Base-by-base conservation (phyloP, 805 yeast genomes). In the Barnettozyma californica region DNA sequence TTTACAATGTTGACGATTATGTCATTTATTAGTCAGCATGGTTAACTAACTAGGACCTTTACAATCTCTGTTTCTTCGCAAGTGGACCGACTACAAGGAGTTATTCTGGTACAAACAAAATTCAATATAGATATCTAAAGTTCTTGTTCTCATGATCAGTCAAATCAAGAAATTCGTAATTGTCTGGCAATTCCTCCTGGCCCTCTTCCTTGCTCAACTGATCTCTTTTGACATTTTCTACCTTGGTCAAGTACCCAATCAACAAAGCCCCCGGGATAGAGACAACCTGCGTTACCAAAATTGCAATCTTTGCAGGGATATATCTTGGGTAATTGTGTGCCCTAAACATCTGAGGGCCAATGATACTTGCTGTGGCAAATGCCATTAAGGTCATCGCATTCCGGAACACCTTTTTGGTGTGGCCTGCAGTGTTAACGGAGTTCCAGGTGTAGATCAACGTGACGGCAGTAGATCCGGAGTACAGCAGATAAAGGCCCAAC, bases 291-390 rank as follows among this genome's bases (percentile, higher is more conserved):
- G 83, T 73, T 0, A 71, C 80, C 48, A 81, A 63, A 43, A 80
- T 67, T 0, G 81, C 74, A 37, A 77, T 73, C 56, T 80, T 79
- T 9, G 86, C 87, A n/a, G 82, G 78, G 2, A 63, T 66, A 53
- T 80, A 82, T 14, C 65, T 58, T 18, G 85, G 86, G 20, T 73
- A 70, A 47, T 74, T 67, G 9, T 64, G 54, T 1, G 69, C 68
- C 52, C 75, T 72, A 64, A 81, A 81, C 55, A 80, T 66, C 54
- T 81, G 84, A 2, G 87, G 85, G 0, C 84, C 86, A 42, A 78
- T 78, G 39, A 76, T 67, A 62, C 78, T 73, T 6, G 81, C 77
- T 16, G 77, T 62, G 6, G 78, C 76, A 54, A 77, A 80, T 19
- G 72, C 73, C 48, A 78, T 68, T 78, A 79, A 71, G 2, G 79